Conservation (phyloP, 1,284 basidiomycete species). For the Papiliotrema fonsecae region DNA sequence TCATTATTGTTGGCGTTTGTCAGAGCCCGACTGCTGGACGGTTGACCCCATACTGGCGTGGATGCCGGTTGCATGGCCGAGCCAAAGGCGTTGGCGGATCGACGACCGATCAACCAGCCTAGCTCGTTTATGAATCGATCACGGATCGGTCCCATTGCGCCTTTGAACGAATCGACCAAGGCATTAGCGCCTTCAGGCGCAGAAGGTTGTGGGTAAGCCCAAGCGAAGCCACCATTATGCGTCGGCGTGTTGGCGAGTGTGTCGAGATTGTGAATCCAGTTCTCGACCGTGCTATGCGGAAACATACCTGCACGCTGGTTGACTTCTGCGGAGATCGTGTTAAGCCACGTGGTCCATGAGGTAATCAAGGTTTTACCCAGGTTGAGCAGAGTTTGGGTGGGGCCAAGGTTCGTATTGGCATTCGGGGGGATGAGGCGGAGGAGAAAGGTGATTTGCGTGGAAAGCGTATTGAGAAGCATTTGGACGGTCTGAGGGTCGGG, state of each 20-base stretch:
- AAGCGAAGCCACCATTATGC: not conserved
- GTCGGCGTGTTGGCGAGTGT: slow-evolving; percentile 8
- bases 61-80: too few relatives aligned
- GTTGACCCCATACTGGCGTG: too few relatives aligned
- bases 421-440: slow-evolving; percentile 27
- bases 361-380: slow-evolving; percentile 31
- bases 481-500: slow-evolving; percentile 28
- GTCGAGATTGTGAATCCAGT: slow-evolving; percentile 33
- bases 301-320: slow-evolving; percentile 43
- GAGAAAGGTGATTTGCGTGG: slow-evolving; percentile 23
- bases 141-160: slow-evolving; percentile 27
- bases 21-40: too few relatives aligned
- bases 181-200: slow-evolving; percentile 6
- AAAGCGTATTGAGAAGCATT: slow-evolving; percentile 30
- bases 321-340: slow-evolving; percentile 28
- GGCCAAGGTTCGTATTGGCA: slow-evolving; percentile 6
- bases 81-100: too few relatives aligned
- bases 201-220: slow-evolving; percentile 7
- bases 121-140: slow-evolving; percentile 29
- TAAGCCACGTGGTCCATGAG: slow-evolving; percentile 33
- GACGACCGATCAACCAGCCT: slow-evolving; percentile 38
- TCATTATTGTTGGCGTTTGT: too few relatives aligned
- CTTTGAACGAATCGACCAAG: slow-evolving; percentile 25
- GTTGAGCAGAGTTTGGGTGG: slow-evolving; percentile 20
- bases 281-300: slow-evolving; percentile 26